Evolutionary conservation across 176 grass and related monocot genomes (phyloP), one percentile per base, ranked within the genome.

Genomic region (Thalia dealbata): DNA sequence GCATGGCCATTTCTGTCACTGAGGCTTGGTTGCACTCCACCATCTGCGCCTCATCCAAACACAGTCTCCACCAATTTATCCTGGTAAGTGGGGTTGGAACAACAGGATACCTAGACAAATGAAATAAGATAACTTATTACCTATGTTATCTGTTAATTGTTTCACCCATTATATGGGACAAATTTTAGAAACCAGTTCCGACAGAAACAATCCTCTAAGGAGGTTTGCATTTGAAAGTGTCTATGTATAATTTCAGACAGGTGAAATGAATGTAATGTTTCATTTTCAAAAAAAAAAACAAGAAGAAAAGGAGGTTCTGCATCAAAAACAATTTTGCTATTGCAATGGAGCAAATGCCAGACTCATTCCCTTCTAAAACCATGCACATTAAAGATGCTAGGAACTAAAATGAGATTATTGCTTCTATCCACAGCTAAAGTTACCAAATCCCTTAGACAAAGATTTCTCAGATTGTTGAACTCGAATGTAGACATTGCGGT

Each of bases 1-100:
- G 80, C 86, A 96, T 92, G 60, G 92, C 89, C 93, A 96, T 96
- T 81, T 96, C 87, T 44, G 86, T 92, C 59, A 92, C 80, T 70
- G 76, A 84, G 81, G 82, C 86, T 81, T 81, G 92, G 87, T 76
- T 90, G 79, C 81, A 87, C 78, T 96, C 93, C 55, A 96, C 93
- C 89, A 90, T 92, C 75, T 96, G 93, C 66, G 89, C 93, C 78
- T 96, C 93, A 89, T 96, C 93, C 82, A 96, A 87, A 86, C 93
- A 96, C 60, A 90, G 84, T 29, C 93, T 80, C 93, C 93, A 96
- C 89, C 93, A 96, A 50, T 90, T 77, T 55, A 96, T 81, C 78
- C 87, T 96, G 80, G 93, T 96, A 77, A 96, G 76, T 43, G 92
- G 70, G 71, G 92, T 96, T 70, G 93, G 93, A 80, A 86, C 75